Conservation (phyloP, 257 asterid species). For the Coffea eugenioides region DNA sequence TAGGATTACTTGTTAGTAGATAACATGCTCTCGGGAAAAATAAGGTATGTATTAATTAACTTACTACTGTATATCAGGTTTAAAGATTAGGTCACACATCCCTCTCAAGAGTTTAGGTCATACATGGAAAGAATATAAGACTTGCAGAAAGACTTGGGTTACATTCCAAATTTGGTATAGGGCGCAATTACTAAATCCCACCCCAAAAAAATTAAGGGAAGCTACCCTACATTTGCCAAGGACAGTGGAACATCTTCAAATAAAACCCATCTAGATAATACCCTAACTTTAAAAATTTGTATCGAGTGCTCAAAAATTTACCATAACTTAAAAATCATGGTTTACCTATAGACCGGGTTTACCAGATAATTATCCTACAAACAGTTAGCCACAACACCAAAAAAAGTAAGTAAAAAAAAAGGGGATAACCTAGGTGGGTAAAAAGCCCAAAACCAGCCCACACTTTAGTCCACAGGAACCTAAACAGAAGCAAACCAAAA, state of each 20-base stretch:
- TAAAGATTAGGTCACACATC: background rate
- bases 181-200: too few species aligned
- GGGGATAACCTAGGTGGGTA: background rate
- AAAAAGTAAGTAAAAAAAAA: too few species aligned
- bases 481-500: background rate
- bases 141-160: background rate
- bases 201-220: too few species aligned
- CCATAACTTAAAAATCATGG: background rate
- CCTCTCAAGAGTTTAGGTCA: background rate
- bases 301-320: too few species aligned
- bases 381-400: too few species aligned
- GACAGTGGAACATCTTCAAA: too few species aligned
- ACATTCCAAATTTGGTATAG: background rate
- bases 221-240: background rate
- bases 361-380: background rate
- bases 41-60: background rate
- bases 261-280: too few species aligned
- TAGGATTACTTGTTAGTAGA: background rate
- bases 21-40: background rate
- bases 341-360: background rate
- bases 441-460: slow-evolving; percentile 19
- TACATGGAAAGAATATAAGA: background rate
- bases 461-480: background rate
- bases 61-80: background rate
- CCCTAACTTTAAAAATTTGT: background rate